phyloP scores from a whole-genome alignment of 495 filamentous ascomycete species.

The Neurospora sp. region DNA sequence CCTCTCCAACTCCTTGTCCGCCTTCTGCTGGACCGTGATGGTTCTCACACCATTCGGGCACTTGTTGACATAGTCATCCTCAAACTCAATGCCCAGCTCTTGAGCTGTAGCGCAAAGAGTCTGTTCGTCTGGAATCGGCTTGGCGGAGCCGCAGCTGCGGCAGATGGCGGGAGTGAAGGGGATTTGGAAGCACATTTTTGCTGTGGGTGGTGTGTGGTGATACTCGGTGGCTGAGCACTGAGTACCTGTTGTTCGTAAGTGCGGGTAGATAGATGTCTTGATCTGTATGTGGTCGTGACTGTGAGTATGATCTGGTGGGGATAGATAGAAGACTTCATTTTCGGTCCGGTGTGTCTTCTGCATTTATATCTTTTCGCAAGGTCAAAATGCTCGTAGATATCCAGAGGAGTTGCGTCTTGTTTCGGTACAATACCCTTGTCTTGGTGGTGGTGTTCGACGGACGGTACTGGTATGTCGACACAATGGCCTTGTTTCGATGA shows the following conservation, averaged over 20 bases:
- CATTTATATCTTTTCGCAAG: not conserved
- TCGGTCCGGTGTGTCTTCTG: not conserved
- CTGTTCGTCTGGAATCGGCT: not conserved
- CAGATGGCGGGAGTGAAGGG: not conserved
- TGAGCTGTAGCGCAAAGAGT: not conserved
- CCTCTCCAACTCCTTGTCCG: not conserved
- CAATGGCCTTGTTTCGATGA: not conserved
- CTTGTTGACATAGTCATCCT: not conserved
- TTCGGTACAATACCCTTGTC: not conserved
- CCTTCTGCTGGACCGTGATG: not conserved
- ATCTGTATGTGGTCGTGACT: not conserved
- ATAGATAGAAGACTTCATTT: not conserved
- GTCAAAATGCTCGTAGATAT: not conserved
- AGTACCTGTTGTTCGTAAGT: not conserved
- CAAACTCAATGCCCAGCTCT: not conserved
- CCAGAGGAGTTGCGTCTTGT: not conserved
- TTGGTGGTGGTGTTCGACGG: not conserved
- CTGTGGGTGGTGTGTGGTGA: not conserved
- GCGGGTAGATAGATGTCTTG: not conserved
- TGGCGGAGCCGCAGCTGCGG: not conserved
- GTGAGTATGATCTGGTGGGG: not conserved
- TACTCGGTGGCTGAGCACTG: not conserved
- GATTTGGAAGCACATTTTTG: not conserved
- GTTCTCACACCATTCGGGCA: not conserved
- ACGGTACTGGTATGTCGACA: not conserved